These are phyloP conservation scores for Linnemannia exigua DNA, from an alignment of 192 early-diverging fungal species.

Conservation along the genomic window DNA sequence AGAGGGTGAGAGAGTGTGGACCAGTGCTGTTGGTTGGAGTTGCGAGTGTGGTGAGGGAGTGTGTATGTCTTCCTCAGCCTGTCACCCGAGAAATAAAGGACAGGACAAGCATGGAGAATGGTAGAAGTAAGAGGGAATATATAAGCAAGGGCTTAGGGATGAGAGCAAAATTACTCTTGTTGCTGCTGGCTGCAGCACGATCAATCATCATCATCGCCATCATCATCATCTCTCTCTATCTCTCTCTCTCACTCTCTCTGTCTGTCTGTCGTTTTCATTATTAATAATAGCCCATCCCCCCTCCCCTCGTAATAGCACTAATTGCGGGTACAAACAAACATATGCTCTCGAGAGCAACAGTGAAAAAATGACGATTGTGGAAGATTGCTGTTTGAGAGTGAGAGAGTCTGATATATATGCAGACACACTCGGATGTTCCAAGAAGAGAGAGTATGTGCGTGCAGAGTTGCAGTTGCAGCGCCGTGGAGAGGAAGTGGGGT, in stretches of 20 bases:
- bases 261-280: too few relatives aligned
- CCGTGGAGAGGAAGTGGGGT: not conserved
- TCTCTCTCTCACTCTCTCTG: slow-evolving; percentile 1
- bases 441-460: not conserved
- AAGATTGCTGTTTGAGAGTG: not conserved
- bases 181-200: too few relatives aligned
- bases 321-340: not conserved
- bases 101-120: too few relatives aligned
- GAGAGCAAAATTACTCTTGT: too few relatives aligned
- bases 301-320: not conserved
- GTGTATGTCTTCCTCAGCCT: not conserved
- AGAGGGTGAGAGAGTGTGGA: not conserved
- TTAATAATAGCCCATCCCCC: not conserved
- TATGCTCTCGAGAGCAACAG: not conserved
- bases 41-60: not conserved
- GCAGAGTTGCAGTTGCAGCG: not conserved
- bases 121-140: too few relatives aligned
- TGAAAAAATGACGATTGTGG: not conserved
- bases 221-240: not conserved
- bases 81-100: not conserved
- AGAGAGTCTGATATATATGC: too few relatives aligned
- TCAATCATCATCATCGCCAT: not conserved
- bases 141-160: too few relatives aligned
- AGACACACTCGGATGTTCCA: not conserved
- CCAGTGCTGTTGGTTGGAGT: not conserved